Conservation (phyloP, 257 asterid genomes). For the Nyctanthes arbortristis region DNA sequence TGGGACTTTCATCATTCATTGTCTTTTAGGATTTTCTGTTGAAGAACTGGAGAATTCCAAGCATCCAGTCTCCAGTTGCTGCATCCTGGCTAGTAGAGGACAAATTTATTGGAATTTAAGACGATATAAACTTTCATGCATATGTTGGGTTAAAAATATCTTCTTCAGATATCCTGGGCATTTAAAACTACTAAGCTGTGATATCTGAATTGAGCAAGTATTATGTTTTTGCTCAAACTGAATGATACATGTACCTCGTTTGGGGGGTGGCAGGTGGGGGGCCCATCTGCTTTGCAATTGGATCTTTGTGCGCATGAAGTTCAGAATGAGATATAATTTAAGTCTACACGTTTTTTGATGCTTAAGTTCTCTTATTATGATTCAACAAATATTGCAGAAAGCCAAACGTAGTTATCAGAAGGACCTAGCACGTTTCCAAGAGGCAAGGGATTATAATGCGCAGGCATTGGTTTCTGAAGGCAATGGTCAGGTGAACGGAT, state of each 20-base stretch:
- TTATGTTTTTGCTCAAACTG: background rate
- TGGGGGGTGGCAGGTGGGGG: background rate
- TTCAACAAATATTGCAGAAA: background rate
- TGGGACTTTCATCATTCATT: background rate
- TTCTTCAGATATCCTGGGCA: background rate
- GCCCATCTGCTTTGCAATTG: background rate
- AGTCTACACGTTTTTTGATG: too few species aligned
- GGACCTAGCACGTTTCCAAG: slow-evolving; percentile 70
- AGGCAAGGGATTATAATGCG: slow-evolving; percentile 70
- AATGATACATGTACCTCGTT: background rate
- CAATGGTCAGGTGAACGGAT: slow-evolving; percentile 42
- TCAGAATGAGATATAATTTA: background rate
- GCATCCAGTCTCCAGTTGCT: background rate
- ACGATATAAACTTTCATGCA: background rate
- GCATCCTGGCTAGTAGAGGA: background rate
- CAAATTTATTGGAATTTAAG: background rate
- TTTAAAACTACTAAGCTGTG: background rate
- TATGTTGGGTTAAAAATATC: background rate
- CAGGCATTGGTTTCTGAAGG: slow-evolving; percentile 51
- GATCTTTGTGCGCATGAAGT: background rate
- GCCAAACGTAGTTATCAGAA: too few species aligned
- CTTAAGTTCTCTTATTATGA: slow-evolving; percentile 6
- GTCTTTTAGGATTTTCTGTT: background rate
- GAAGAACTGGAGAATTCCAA: background rate
- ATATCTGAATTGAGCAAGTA: background rate